Evolutionary conservation across 768 basidiomycete species (phyloP), one percentile per base, ranked within the genome.

Genomic region (Agaricus bisporus): DNA sequence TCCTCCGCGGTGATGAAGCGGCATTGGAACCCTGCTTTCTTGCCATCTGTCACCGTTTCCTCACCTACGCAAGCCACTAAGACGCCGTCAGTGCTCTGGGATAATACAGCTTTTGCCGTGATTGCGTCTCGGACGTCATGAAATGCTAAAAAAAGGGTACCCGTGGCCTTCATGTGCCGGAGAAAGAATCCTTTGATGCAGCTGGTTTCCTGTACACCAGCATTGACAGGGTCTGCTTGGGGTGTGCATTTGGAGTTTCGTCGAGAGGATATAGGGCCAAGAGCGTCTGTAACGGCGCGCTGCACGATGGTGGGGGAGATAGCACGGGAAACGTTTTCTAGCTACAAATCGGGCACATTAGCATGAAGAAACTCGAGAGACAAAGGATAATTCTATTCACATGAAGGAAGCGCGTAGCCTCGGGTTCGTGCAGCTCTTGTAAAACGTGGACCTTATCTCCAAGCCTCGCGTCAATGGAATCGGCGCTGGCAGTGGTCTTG

Each of bases 141-240:
- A 58, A 86, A 86, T 6, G 82, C 77, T 17, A 84, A 56, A 56
- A 85, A 71, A 42, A 86, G 68, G 41, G 79, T 67, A 6, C 83
- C 83, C 36, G 78, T 70, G 9, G 72, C 70, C 46, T 71, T 69
- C 48, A 77, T 77, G 56, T 74, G 75, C 32, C 76, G 75, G 35
- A 75, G 73, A 58, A 79, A 79, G 47, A 86, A 74, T 8, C 81
- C 81, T 61, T 83, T 81, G 53, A 86, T 74, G 43, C 45, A 54
- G 17, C 54, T 62, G 17, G 57, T 41, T 15, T 58, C 58, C 4
- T 50, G 51, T n/a, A 39, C 18, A 35, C 14, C 18, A 25, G 1
- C 52, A 29, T 26, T 9, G 32, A n/a, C n/a, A 44, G 17, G 17
- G 11, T 49, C 36, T 29, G 25, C n/a, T 46, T 43, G 32, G 39